phyloP scores from a whole-genome alignment of 2,329 filamentous ascomycete genomes.

The Scytalidium sp. region DNA sequence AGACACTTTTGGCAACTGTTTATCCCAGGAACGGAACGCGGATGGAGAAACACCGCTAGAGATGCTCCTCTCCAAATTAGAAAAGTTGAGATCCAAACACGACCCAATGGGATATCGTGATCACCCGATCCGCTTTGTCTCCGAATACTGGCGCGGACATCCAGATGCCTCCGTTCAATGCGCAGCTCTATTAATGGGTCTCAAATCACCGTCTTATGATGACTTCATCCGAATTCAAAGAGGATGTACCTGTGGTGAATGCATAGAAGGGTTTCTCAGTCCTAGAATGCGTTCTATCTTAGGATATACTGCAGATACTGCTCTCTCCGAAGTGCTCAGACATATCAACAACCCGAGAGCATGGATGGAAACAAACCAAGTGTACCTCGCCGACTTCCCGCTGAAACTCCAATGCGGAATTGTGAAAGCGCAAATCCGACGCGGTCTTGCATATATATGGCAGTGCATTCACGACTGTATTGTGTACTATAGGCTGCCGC shows the following conservation, averaged over 20 bases:
- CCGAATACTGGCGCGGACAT: not conserved
- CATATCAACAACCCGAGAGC: conserved; percentile 15
- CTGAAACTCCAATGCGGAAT: conserved; percentile 25
- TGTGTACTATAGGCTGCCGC: conserved; percentile 25
- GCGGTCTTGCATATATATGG: conserved; percentile 32
- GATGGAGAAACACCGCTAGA: conserved; percentile 33
- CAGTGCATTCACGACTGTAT: conserved; percentile 20
- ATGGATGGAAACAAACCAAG: conserved; percentile 15
- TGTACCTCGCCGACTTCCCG: conserved; percentile 16
- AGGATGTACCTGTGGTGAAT: conserved; percentile 36
- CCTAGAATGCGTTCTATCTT: conserved; percentile 32
- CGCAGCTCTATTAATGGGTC: not conserved
- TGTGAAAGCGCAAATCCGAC: conserved; percentile 31
- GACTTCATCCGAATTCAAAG: conserved; percentile 23
- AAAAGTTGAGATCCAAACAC: conserved; percentile 10
- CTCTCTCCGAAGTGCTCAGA: conserved; percentile 17
- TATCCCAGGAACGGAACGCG: conserved; percentile 19
- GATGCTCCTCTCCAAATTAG: conserved; percentile 25
- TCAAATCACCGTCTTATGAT: not conserved
- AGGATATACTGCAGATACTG: conserved; percentile 21
- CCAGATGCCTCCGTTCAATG: not conserved
- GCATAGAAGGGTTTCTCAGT: conserved; percentile 34
- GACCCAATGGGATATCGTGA: not conserved
- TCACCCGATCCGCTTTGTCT: not conserved
- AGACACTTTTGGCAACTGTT: not conserved